Evolutionary conservation across 306 rosid genomes (phyloP).

Genomic region (Quercus wislizeni): DNA sequence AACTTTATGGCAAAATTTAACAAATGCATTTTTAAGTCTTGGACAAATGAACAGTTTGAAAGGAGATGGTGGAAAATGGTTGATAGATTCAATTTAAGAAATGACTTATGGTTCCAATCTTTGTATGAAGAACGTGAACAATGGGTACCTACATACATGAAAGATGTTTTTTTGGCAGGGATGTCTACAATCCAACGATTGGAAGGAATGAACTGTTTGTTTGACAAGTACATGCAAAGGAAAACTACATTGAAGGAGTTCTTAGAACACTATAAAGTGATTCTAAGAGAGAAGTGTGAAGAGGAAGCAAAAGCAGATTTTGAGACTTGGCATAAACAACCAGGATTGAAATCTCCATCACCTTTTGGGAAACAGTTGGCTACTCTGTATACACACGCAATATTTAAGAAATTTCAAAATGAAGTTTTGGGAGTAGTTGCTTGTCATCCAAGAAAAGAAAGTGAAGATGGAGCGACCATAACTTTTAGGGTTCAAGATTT

Average conservation of each 20-base stretch:
- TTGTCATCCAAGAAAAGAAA: constrained; percentile 49
- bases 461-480: constrained; percentile 23
- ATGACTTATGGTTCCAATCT: constrained; percentile 33
- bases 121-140: constrained; percentile 36
- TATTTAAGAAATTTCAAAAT: constrained; percentile 47
- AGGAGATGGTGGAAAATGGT: constrained; percentile 41
- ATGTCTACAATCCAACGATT: constrained; percentile 35
- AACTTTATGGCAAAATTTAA: constrained; percentile 34
- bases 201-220: constrained; percentile 34
- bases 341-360: constrained; percentile 49
- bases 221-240: constrained; percentile 45
- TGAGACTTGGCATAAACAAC: constrained; percentile 43
- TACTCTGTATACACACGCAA: constrained; percentile 28
- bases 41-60: constrained; percentile 41
- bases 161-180: constrained; percentile 34
- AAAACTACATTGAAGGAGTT: constrained; percentile 39
- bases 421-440: constrained; percentile 60
- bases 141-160: constrained; percentile 45
- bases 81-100: constrained; percentile 33
- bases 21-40: constrained; percentile 47
- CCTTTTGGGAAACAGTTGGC: constrained; percentile 50
- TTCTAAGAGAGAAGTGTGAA: constrained; percentile 36
- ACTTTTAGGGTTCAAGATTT: constrained; percentile 43
- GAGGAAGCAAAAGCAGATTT: constrained; percentile 47
- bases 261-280: constrained; percentile 29